These are phyloP conservation scores for Spathaspora sp. DNA, from an alignment of 805 yeast species.

Conservation along the genomic window DNA sequence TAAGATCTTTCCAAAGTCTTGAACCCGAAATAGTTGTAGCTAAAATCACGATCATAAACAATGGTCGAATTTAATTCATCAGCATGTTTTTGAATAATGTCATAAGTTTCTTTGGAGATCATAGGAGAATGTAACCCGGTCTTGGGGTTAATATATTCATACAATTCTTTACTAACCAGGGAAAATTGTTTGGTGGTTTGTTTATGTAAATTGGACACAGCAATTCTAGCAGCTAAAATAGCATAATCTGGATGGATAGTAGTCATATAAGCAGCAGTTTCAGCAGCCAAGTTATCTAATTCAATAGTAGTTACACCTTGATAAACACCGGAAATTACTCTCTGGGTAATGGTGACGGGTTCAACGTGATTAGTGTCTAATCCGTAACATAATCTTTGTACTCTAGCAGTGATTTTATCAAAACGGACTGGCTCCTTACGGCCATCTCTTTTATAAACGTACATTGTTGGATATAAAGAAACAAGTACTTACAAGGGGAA, in stretches of 20 bases:
- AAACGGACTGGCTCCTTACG: conserved; percentile 91
- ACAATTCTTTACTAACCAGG: conserved; percentile 69
- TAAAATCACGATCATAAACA: conserved; percentile 48
- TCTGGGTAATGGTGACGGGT: conserved; percentile 92
- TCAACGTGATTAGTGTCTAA: conserved; percentile 89
- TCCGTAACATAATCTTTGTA: conserved; percentile 91
- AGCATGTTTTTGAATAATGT: conserved; percentile 32
- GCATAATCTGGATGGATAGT: conserved; percentile 98
- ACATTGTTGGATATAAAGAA: too few species aligned
- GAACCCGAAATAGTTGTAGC: conserved; percentile 58
- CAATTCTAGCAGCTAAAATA: conserved; percentile 90
- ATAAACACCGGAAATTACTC: conserved; percentile 93
- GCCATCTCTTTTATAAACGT: conserved; percentile 89
- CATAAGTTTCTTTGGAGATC: conserved; percentile 40
- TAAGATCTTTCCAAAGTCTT: conserved; percentile 60
- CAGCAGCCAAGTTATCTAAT: conserved; percentile 70
- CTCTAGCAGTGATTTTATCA: conserved; percentile 91
- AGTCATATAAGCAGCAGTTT: conserved; percentile 96
- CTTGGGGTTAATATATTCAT: conserved; percentile 76
- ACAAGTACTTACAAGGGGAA: too few species aligned
- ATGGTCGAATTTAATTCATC: conserved; percentile 44
- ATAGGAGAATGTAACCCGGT: conserved; percentile 55
- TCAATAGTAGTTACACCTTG: conserved; percentile 96
- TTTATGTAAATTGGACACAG: conserved; percentile 90
- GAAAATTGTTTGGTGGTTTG: conserved; percentile 88